Conservation (phyloP, 1,139 yeast genomes). For the Williopsis jadinii region DNA sequence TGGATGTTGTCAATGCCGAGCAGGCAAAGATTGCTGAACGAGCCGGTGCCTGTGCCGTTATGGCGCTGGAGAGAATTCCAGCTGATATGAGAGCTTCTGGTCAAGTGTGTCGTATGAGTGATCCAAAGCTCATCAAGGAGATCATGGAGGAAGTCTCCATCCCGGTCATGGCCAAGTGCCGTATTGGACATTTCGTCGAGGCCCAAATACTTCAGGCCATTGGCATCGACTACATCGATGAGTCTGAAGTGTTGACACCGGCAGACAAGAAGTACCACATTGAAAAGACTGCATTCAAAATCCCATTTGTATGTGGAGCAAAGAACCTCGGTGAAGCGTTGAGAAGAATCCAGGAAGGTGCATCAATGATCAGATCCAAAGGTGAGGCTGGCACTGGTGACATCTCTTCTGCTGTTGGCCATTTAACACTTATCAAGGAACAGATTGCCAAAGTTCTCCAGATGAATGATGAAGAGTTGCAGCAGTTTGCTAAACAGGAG, state of each 20-base stretch:
- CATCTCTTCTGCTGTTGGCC: slow-evolving; percentile 1
- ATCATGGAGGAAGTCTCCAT: slow-evolving; percentile 64
- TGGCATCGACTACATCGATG: slow-evolving; percentile 77
- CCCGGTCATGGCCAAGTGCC: slow-evolving; percentile 84
- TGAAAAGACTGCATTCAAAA: slow-evolving; percentile 51
- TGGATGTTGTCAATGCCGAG: slow-evolving; percentile 55
- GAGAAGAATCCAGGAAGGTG: slow-evolving; percentile 77
- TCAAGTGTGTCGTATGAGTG: slow-evolving; percentile 84
- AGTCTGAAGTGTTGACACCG: slow-evolving; percentile 78
- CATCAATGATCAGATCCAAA: slow-evolving; percentile 58
- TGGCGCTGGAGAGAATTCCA: slow-evolving; percentile 84
- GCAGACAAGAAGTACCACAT: slow-evolving; percentile 71
- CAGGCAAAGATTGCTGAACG: slow-evolving; percentile 66
- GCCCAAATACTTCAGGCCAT: slow-evolving; percentile 73
- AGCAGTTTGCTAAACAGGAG: background rate
- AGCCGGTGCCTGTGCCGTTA: slow-evolving; percentile 89
- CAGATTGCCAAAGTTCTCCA: background rate
- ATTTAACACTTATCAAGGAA: slow-evolving; percentile 1
- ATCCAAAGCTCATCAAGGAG: slow-evolving; percentile 72
- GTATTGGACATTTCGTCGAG: slow-evolving; percentile 82
- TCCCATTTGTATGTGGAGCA: slow-evolving; percentile 86
- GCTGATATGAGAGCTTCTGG: slow-evolving; percentile 84
- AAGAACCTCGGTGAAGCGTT: slow-evolving; percentile 80
- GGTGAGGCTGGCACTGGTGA: slow-evolving; percentile 3
- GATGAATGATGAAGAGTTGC: background rate